phyloP scores from a whole-genome alignment of 352 stramenopile genomes.

The Phytophthora hibernalis region DNA sequence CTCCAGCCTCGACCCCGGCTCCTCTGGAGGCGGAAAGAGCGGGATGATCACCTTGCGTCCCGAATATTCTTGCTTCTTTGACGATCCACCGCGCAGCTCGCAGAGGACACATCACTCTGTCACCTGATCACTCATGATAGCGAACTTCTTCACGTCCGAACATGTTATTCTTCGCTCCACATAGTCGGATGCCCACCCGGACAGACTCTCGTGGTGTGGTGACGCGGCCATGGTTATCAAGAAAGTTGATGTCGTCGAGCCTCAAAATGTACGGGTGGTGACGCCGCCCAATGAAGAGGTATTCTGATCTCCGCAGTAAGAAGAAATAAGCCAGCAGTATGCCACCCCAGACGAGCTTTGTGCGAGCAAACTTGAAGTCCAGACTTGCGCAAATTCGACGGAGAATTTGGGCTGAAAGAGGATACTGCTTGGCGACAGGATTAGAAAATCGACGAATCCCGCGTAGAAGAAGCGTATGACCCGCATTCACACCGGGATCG shows the following conservation, averaged over 20 bases:
- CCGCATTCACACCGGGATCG: constrained; percentile 21
- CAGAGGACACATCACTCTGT: not conserved
- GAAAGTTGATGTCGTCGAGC: not conserved
- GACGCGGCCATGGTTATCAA: not conserved
- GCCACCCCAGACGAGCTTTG: constrained; percentile 11
- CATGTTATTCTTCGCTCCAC: constrained; percentile 18
- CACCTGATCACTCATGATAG: constrained; percentile 1
- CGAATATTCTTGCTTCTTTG: too few species aligned
- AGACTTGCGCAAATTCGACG: not conserved
- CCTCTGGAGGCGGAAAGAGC: too few species aligned
- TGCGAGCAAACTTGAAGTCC: not conserved
- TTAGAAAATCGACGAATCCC: constrained; percentile 20
- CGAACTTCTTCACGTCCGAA: not conserved
- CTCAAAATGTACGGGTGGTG: not conserved
- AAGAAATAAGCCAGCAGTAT: constrained; percentile 24
- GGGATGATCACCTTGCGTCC: too few species aligned
- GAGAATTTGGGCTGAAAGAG: not conserved
- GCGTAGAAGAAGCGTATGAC: constrained; percentile 6
- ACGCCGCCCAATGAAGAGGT: constrained; percentile 11
- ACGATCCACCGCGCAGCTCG: not conserved
- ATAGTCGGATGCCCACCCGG: not conserved
- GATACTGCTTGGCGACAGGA: constrained; percentile 28
- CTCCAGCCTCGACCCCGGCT: too few species aligned
- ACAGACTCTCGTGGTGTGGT: not conserved
- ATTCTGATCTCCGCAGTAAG: constrained; percentile 18